Evolutionary conservation across 108 stramenopile genomes (phyloP).

Genomic region (Cyclotella cryptica): DNA sequence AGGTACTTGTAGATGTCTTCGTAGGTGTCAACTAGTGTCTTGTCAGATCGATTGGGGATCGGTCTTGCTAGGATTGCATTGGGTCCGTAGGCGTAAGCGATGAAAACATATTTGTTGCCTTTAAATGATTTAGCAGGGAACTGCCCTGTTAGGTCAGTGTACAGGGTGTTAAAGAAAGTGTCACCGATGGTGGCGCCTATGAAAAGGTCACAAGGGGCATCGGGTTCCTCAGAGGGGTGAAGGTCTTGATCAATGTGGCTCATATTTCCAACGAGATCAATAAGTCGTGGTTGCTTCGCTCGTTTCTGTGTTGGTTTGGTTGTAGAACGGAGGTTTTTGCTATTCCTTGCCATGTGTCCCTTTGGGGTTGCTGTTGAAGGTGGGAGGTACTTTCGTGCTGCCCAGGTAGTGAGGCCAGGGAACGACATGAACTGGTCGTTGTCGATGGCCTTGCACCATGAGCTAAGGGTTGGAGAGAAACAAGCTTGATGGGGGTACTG

Average conservation of each 20-base stretch:
- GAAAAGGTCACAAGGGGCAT: background rate
- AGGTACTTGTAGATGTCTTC: background rate
- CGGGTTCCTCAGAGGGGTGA: no score
- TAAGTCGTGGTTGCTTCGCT: no score
- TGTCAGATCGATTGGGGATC: background rate
- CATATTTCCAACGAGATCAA: background rate
- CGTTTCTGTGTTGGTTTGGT: background rate
- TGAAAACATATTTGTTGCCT: background rate
- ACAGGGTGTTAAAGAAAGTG: background rate
- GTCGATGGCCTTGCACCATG: background rate
- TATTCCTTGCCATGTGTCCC: background rate
- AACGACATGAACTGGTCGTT: background rate
- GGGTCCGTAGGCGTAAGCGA: background rate
- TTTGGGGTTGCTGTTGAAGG: background rate
- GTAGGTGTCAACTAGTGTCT: background rate
- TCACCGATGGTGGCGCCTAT: no score
- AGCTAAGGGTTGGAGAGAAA: no score
- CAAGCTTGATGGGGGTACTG: background rate
- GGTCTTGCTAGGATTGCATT: no score
- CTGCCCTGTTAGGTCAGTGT: background rate
- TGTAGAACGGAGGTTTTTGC: background rate
- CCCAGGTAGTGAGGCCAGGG: background rate
- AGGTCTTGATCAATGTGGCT: background rate
- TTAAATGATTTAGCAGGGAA: slow-evolving; percentile 5
- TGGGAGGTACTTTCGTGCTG: background rate